Evolutionary conservation across 225 moss, liverwort and hornwort genomes (phyloP).

Genomic region (Pseudisothecium myosuroides): DNA sequence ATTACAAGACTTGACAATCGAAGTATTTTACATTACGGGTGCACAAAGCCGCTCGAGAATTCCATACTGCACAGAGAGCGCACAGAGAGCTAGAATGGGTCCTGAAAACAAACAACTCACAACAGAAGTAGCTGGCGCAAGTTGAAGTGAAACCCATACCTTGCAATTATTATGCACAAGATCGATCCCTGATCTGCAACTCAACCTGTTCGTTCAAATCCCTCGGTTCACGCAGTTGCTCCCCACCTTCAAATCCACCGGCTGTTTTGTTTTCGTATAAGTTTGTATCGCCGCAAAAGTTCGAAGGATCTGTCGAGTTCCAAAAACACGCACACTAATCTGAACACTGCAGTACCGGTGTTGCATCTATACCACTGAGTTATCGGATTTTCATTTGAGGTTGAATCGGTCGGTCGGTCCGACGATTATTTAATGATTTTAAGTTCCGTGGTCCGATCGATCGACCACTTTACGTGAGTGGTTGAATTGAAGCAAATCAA

Average conservation of each 20-base stretch:
- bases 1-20: background rate
- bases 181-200: background rate
- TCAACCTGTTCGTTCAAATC: background rate
- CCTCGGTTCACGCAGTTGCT: background rate
- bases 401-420: too few species aligned
- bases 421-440: too few species aligned
- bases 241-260: background rate
- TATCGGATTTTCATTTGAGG: background rate
- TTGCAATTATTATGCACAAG: background rate
- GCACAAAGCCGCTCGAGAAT: background rate
- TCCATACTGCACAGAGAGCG: background rate
- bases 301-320: background rate
- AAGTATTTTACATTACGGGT: background rate
- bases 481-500: too few species aligned
- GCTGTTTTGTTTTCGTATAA: background rate
- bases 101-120: background rate
- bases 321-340: background rate
- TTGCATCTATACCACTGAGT: background rate
- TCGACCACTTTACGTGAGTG: too few species aligned
- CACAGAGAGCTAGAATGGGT: background rate
- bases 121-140: background rate
- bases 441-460: too few species aligned
- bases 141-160: background rate
- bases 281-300: background rate
- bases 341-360: background rate